These are phyloP conservation scores for Quercus aquifolioides DNA, from an alignment of 306 rosid genomes.

Conservation along the genomic window DNA sequence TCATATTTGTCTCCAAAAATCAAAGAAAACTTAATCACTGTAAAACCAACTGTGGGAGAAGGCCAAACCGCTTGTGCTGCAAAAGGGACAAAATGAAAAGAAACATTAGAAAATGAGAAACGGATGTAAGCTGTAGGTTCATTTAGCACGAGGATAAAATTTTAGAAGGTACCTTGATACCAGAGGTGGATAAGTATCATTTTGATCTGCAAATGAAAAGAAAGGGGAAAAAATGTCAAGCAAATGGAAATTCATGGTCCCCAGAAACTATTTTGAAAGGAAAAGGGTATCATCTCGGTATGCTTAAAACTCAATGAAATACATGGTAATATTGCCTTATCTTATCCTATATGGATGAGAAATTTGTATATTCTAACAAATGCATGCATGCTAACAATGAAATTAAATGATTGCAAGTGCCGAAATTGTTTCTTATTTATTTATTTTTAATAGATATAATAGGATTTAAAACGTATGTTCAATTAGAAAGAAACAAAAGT, in stretches of 20 bases:
- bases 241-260: neutral
- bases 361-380: no score
- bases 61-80: constrained; percentile 73
- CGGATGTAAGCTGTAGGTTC: constrained; percentile 2
- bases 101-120: constrained; percentile 11
- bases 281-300: neutral
- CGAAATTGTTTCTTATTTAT: no score
- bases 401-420: no score
- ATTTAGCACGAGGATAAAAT: constrained; percentile 3
- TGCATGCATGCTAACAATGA: no score
- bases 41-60: constrained; percentile 33
- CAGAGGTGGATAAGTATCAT: constrained; percentile 44
- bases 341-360: neutral
- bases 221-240: constrained; percentile 10
- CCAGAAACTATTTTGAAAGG: neutral
- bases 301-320: neutral
- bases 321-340: neutral
- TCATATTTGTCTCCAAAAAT: constrained; percentile 22
- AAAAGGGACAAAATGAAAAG: constrained; percentile 24
- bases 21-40: constrained; percentile 19
- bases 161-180: constrained; percentile 44
- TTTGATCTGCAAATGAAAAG: constrained; percentile 46
- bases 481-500: no score
- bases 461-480: no score
- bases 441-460: no score